A percentile compares a stretch with the other conserved stretches of the same genome.
These are phyloP conservation scores for Sicyos edulis DNA, from an alignment of 306 rosid species.

Conservation along the genomic window DNA sequence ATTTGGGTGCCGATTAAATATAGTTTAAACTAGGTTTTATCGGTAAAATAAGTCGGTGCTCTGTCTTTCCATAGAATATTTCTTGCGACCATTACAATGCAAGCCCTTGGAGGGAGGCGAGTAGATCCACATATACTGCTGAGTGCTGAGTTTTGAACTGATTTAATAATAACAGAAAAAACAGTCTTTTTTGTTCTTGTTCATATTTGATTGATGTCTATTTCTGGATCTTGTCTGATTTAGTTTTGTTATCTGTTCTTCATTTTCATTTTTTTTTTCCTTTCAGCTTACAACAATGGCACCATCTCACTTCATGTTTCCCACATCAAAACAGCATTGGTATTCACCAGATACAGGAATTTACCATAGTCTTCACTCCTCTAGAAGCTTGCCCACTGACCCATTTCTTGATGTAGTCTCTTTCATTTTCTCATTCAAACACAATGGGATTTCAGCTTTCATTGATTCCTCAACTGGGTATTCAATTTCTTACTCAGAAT, in stretches of 20 bases:
- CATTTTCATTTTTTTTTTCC: background rate
- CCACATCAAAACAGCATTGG: slow-evolving; percentile 34
- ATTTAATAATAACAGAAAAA: background rate
- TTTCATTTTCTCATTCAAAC: slow-evolving; percentile 51
- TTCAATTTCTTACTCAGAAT: slow-evolving; percentile 51
- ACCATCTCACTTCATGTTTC: background rate
- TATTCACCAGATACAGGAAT: slow-evolving; percentile 58
- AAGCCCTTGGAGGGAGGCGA: too few species aligned
- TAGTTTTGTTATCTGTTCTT: background rate
- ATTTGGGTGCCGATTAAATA: too few species aligned
- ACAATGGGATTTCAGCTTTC: slow-evolving; percentile 59
- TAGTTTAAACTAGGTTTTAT: too few species aligned
- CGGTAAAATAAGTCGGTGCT: too few species aligned
- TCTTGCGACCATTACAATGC: too few species aligned
- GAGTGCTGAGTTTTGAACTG: background rate
- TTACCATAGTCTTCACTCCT: slow-evolving; percentile 43
- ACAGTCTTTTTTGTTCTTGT: too few species aligned
- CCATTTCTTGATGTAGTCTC: slow-evolving; percentile 69
- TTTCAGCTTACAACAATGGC: slow-evolving; percentile 26
- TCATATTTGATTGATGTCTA: background rate
- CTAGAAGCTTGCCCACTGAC: slow-evolving; percentile 42
- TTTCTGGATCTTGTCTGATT: background rate
- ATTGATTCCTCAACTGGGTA: slow-evolving; percentile 59
- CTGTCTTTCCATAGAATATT: too few species aligned
- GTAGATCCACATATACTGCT: too few species aligned